These are phyloP conservation scores for Rhododendron ferrugineum DNA, from an alignment of 148 eudicot genomes.

Conservation along the genomic window DNA sequence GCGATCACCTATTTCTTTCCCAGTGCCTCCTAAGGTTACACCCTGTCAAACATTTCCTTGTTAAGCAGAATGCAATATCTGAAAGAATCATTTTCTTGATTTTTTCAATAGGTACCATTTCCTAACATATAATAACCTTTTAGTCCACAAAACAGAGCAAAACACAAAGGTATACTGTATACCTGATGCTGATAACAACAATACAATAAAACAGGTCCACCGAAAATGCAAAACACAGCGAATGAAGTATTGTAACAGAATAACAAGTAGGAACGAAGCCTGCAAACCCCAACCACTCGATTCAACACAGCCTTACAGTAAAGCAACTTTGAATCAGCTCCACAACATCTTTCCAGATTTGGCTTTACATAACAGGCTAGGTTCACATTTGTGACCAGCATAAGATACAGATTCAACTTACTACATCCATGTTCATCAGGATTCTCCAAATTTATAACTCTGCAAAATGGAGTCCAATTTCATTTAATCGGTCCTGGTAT, in stretches of 20 bases:
- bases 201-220: neutral
- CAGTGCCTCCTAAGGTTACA: conserved; percentile 61
- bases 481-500: neutral
- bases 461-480: neutral
- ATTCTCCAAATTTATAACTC: neutral
- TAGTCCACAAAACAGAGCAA: neutral
- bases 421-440: neutral
- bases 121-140: neutral
- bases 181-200: neutral
- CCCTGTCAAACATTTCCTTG: conserved; percentile 30
- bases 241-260: neutral
- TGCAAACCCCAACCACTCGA: neutral
- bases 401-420: neutral
- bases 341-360: neutral
- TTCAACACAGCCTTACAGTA: neutral
- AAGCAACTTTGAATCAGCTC: neutral
- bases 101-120: neutral
- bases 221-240: neutral
- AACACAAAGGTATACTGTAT: neutral
- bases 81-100: neutral
- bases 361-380: neutral
- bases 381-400: neutral
- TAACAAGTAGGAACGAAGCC: neutral
- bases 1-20: conserved; percentile 57
- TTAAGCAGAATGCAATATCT: neutral